Base-by-base conservation (phyloP, 2,329 filamentous ascomycete genomes). In the Elsinoe batatas region DNA sequence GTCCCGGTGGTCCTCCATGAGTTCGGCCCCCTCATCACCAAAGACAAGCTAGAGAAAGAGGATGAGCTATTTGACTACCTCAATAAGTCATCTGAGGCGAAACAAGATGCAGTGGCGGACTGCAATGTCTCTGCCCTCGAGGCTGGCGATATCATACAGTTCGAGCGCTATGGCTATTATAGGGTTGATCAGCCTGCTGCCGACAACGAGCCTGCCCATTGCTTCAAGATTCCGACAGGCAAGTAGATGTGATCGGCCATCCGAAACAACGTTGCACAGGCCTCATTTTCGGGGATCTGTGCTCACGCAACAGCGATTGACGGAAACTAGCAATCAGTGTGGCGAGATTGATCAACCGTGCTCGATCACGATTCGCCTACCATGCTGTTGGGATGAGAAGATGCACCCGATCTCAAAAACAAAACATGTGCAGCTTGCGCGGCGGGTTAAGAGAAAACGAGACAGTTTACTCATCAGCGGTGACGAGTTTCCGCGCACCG, bases 11-110 rank as follows among this genome's bases (percentile, higher is more conserved):
- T 94, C 72, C 78, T 93, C 2, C 89, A 88, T 71, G 88, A 94
- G 63, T 95, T 94, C 76, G 56, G 74, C 1, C 8, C 13, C 13
- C 50, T 97, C 49, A 86, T 97, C 67, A 94, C 86, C 58, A 97
- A 96, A 78, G 91, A 97, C 69, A 91, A 93, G 68, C 79, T 97
- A 26, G 87, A 90, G 69, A 87, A 93, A 69, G 86, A 93, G 1
- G 91, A 96, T 65, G 79, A 85, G 49, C 76, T 95, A 13, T 89
- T 95, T 71, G 84, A 94, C 62, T 93, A 84, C 35, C 17, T 53
- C 3, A 53, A 38, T n/a, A n/a, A n/a, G n/a, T n/a, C n/a, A 12
- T 8, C 15, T n/a, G 38, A 3, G 7, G 35, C 3, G 50, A 53
- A 35, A 38, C 13, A 38, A 17, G 50, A 38, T 7, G 50, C 50